These are phyloP conservation scores for Oryza coarctata DNA, from an alignment of 176 grass and related monocot species.

Conservation along the genomic window DNA sequence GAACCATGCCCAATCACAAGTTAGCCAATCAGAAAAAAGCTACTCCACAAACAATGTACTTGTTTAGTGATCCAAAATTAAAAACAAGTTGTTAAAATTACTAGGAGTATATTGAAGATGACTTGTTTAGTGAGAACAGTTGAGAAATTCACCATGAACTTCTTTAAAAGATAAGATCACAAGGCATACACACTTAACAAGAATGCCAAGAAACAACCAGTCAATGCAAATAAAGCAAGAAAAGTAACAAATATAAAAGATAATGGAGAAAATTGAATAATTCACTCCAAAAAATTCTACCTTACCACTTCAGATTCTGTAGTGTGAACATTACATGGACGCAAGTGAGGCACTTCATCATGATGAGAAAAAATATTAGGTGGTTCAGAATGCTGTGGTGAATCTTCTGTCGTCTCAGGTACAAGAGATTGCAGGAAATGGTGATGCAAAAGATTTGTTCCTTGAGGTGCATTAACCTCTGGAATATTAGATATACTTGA, in stretches of 20 bases:
- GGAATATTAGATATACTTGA: conserved; percentile 7
- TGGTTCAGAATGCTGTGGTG: conserved; percentile 32
- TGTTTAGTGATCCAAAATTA: background rate
- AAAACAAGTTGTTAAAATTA: conserved; percentile 12
- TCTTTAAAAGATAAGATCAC: conserved; percentile 4
- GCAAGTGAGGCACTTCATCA: conserved; percentile 32
- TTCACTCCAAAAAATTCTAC: conserved; percentile 20
- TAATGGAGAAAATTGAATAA: conserved; percentile 18
- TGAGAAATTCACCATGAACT: conserved; percentile 13
- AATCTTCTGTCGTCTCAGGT: conserved; percentile 41
- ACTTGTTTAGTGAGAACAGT: conserved; percentile 8
- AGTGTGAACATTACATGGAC: conserved; percentile 32
- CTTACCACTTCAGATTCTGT: conserved; percentile 52
- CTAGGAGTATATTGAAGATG: conserved; percentile 22
- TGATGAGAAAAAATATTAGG: conserved; percentile 14
- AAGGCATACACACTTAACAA: conserved; percentile 15
- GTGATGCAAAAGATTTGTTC: conserved; percentile 12
- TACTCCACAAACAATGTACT: conserved; percentile 6
- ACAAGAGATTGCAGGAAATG: conserved; percentile 18
- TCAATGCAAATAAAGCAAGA: conserved; percentile 19
- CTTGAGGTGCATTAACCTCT: conserved; percentile 40
- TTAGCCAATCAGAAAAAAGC: background rate
- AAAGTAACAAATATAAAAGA: background rate
- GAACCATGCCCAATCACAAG: background rate
- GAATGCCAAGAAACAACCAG: conserved; percentile 12